Evolutionary conservation across 345 rosid species (phyloP), one percentile per base, ranked within the genome.

Genomic region (Iberis pinnata): DNA sequence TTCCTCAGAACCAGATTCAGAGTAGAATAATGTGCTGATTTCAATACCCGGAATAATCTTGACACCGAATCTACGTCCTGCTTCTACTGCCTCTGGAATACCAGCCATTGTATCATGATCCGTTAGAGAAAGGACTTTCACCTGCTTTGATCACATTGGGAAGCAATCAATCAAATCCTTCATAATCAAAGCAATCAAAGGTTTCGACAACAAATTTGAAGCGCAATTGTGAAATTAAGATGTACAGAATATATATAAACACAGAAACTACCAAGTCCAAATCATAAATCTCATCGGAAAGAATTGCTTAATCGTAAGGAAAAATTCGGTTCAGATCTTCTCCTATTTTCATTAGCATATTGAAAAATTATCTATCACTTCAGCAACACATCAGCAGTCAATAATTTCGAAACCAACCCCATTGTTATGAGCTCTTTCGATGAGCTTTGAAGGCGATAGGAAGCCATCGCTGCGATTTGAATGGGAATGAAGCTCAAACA

Each of bases 51-150:
- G 98, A 40, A 92, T 88, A 56, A 92, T 83, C 77, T 85, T 92
- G 40, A 92, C 80, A 61, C 86, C 72, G 35, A 73, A 85, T 70
- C 75, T 80, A 19, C 76, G 70, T 43, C 85, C 97, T 29, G 94
- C 80, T 72, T 92, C 97, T 11, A 80, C 42, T 49, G 98, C 98
- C 65, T 92, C 95, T 0, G 95, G 93, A 14, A 92, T 59, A 35
- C 95, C 98, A 61, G 81, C 65, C 80, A 90, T 64, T 0, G 96
- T 90, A 65, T 87, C 98, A 52, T 90, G 98, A 75, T 90, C 98
- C 11, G 98, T 90, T 58, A 90, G 74, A 72, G 96, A 75, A 64
- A 90, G 88, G 66, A 87, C 98, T 71, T 90, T 84, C 62, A 90
- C 98, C 98, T 90, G 88, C 53, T 67, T 76, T 73, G 52, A 72